Conservation (phyloP, 305 asterid species). For the Solanum hybrid region DNA sequence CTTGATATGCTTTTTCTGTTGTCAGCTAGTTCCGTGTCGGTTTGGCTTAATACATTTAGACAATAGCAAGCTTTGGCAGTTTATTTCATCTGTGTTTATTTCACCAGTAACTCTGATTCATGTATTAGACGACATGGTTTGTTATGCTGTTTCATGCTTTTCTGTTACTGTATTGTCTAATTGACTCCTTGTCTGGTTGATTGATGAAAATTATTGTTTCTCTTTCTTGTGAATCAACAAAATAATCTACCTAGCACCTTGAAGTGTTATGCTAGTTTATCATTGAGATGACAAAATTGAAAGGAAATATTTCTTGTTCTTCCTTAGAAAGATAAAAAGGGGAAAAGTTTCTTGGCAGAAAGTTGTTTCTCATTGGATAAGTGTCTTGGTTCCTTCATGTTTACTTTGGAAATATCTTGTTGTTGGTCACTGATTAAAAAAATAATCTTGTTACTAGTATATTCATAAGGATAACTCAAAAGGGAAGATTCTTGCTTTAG, state of each 20-base stretch:
- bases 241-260: neutral
- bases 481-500: neutral
- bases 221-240: neutral
- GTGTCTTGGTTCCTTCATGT: neutral
- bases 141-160: neutral
- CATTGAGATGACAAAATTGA: neutral
- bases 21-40: neutral
- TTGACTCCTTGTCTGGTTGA: neutral
- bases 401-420: neutral
- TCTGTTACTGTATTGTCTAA: neutral
- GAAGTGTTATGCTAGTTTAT: neutral
- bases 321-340: neutral
- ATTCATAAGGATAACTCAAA: neutral
- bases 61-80: neutral
- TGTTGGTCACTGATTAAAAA: neutral
- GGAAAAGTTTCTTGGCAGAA: neutral
- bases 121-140: neutral
- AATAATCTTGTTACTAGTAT: neutral
- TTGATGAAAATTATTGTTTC: neutral
- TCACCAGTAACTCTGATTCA: neutral
- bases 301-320: neutral
- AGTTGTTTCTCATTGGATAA: neutral
- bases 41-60: neutral
- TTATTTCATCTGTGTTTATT: neutral
- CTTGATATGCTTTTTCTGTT: neutral